phyloP scores from a whole-genome alignment of 1,139 yeast genomes.

The Pichia sp. region DNA sequence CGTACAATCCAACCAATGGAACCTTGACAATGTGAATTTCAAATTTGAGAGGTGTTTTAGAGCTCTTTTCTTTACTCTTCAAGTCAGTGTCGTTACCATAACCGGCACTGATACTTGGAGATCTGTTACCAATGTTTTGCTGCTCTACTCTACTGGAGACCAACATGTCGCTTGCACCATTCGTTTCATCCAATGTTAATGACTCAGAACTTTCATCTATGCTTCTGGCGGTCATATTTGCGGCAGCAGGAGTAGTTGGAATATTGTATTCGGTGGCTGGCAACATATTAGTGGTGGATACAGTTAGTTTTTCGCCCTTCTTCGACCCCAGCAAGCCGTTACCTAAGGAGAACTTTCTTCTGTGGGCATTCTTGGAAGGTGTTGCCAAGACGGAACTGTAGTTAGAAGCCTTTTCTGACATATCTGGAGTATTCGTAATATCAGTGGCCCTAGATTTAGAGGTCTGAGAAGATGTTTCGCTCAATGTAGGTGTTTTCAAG shows the following conservation, averaged over 20 bases:
- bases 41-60: constrained; percentile 65
- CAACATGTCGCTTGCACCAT: constrained; percentile 60
- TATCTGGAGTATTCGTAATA: constrained; percentile 14
- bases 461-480: constrained; percentile 13
- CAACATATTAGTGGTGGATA: constrained; percentile 32
- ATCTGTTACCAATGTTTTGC: constrained; percentile 26
- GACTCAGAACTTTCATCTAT: constrained; percentile 50
- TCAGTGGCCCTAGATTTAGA: constrained; percentile 10
- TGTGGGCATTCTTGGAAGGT: constrained; percentile 38
- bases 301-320: constrained; percentile 45
- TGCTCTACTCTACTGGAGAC: constrained; percentile 58
- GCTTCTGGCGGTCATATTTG: constrained; percentile 30
- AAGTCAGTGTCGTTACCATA: constrained; percentile 14
- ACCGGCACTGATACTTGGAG: constrained; percentile 17
- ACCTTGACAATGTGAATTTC: constrained; percentile 92
- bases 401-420: constrained; percentile 8
- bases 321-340: constrained; percentile 42
- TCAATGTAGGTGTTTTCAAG: constrained; percentile 17
- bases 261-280: constrained; percentile 35
- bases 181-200: constrained; percentile 43
- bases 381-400: constrained; percentile 8
- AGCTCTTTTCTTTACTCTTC: constrained; percentile 12
- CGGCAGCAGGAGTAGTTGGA: constrained; percentile 44
- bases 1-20: constrained; percentile 84
- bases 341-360: constrained; percentile 63